phyloP scores from a whole-genome alignment of 2,329 filamentous ascomycete species.

The Penicillium sp. region DNA sequence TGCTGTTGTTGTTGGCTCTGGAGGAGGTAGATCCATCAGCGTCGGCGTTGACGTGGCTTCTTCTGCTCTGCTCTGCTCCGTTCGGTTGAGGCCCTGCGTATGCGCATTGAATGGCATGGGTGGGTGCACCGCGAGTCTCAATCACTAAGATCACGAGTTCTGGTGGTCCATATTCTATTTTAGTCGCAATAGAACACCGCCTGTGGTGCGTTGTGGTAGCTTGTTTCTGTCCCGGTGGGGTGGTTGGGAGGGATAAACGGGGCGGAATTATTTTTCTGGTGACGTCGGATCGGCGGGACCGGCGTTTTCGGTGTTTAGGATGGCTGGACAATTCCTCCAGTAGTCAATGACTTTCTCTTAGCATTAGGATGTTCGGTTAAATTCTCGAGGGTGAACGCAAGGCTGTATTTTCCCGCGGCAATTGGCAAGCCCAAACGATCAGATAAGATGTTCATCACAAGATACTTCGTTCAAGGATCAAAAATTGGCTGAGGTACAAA shows the following conservation, averaged over 20 bases:
- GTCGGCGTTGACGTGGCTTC: slow-evolving; percentile 8
- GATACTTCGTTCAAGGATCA: background rate
- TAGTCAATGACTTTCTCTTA: no score
- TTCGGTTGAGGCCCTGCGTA: no score
- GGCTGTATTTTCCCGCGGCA: no score
- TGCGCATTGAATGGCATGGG: background rate
- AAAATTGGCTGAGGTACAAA: background rate
- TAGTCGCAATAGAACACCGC: background rate
- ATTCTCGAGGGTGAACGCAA: no score
- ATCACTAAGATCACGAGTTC: background rate
- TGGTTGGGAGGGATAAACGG: background rate
- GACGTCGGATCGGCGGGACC: background rate
- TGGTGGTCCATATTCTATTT: background rate
- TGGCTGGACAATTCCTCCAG: no score
- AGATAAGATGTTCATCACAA: background rate
- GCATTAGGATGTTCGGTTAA: no score
- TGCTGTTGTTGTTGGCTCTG: background rate
- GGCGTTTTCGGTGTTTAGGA: background rate
- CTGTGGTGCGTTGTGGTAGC: background rate
- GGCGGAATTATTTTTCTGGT: background rate
- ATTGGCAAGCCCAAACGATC: background rate
- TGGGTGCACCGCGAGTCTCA: background rate
- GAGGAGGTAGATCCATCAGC: background rate
- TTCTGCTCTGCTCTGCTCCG: background rate
- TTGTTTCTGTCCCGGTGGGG: background rate